A percentile compares a stretch with the other conserved stretches of the same genome.
Evolutionary conservation across 192 early-diverging fungal species (phyloP).

Genomic region (Gonapodya sp.): DNA sequence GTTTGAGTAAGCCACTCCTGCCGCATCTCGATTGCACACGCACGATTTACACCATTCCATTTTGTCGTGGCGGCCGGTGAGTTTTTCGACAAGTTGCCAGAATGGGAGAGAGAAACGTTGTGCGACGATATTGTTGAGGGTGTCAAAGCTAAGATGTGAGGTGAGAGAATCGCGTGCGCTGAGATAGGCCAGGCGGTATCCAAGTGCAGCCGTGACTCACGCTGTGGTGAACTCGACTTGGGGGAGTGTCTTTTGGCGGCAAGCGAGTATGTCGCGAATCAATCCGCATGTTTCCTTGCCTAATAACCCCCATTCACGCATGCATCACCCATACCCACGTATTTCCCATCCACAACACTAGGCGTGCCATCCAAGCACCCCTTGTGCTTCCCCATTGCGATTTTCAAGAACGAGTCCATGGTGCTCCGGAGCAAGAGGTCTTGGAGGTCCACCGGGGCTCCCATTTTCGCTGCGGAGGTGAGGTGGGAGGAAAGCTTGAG

Average conservation of each 20-base stretch:
- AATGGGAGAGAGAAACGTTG: not conserved
- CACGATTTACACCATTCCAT: not conserved
- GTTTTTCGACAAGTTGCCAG: not conserved
- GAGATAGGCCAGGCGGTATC: too few relatives aligned
- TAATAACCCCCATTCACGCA: too few relatives aligned
- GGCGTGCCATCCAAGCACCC: not conserved
- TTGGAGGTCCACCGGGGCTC: not conserved
- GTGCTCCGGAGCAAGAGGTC: conserved; percentile 2
- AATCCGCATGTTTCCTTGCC: too few relatives aligned
- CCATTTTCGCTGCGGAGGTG: not conserved
- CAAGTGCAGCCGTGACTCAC: too few relatives aligned
- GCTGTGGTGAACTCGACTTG: not conserved
- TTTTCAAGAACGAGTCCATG: conserved; percentile 5
- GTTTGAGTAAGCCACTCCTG: too few relatives aligned
- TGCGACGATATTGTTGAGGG: not conserved
- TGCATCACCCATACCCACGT: conserved; percentile 2
- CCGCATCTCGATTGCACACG: too few relatives aligned
- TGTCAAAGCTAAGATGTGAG: too few relatives aligned
- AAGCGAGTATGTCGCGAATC: not conserved
- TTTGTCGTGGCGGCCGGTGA: not conserved
- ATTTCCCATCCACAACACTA: not conserved
- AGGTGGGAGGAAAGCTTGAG: not conserved
- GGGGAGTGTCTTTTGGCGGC: not conserved
- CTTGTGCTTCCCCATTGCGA: not conserved
- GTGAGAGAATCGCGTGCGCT: too few relatives aligned